These are phyloP conservation scores for Corniculantispora saksenae DNA, from an alignment of 2,329 filamentous ascomycete species.

Conservation along the genomic window DNA sequence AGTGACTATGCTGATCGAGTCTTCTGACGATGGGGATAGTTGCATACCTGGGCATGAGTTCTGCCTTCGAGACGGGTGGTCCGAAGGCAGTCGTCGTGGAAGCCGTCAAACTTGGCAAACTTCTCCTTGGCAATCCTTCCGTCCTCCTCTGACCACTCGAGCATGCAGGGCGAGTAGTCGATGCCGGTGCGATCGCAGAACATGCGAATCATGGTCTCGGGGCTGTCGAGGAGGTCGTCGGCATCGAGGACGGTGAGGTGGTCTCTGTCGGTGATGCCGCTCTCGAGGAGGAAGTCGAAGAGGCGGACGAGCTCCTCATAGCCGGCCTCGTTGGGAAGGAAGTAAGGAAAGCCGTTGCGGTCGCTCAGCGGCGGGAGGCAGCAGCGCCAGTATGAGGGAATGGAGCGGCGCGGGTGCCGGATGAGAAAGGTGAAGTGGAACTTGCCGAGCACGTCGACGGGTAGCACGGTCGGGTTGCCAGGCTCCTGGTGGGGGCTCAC, in stretches of 20 bases:
- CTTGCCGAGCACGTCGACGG: slow-evolving; percentile 67
- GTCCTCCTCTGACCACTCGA: slow-evolving; percentile 78
- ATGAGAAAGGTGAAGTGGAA: slow-evolving; percentile 98
- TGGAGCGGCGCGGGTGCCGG: slow-evolving; percentile 86
- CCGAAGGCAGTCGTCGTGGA: slow-evolving; percentile 91
- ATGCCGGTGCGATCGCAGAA: slow-evolving; percentile 84
- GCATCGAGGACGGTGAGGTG: slow-evolving; percentile 87
- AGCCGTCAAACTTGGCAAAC: slow-evolving; percentile 97
- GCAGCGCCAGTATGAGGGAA: slow-evolving; percentile 94
- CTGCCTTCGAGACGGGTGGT: slow-evolving; percentile 75
- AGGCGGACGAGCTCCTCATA: slow-evolving; percentile 84
- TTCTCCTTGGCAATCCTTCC: slow-evolving; percentile 70
- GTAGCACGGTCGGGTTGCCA: slow-evolving; percentile 83
- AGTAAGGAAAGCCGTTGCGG: slow-evolving; percentile 81
- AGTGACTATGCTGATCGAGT: no score
- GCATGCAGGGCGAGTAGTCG: slow-evolving; percentile 74
- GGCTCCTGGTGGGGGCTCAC: slow-evolving; percentile 64
- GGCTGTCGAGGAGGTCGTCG: slow-evolving; percentile 88
- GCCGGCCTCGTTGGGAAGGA: slow-evolving; percentile 85
- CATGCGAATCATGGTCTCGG: slow-evolving; percentile 69
- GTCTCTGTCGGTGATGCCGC: slow-evolving; percentile 69
- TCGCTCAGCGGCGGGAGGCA: slow-evolving; percentile 83
- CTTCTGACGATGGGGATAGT: no score
- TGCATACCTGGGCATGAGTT: slow-evolving; percentile 58
- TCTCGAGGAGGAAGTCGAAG: slow-evolving; percentile 78